phyloP scores from a whole-genome alignment of 768 basidiomycete genomes.

The Tephrocybe sp. region DNA sequence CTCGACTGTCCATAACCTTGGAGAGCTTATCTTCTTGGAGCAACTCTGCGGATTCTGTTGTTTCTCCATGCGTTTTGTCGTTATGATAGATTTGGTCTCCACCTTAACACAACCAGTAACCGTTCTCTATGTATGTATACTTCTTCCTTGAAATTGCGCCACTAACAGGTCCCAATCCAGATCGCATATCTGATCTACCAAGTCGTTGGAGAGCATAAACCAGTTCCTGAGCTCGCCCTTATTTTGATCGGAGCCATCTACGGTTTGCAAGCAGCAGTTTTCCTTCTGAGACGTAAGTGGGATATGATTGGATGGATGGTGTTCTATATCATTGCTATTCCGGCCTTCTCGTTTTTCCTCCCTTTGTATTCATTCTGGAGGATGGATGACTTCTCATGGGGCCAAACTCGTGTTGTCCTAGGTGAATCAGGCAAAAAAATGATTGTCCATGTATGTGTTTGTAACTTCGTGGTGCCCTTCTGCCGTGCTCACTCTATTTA shows the following conservation, averaged over 20 bases:
- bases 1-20: constrained; percentile 96
- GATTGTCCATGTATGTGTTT: constrained; percentile 78
- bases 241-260: constrained; percentile 95
- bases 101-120: constrained; percentile 85
- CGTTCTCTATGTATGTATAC: constrained; percentile 77
- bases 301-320: constrained; percentile 99
- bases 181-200: constrained; percentile 87
- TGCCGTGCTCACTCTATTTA: constrained; percentile 27
- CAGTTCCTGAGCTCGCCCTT: constrained; percentile 79
- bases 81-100: constrained; percentile 94
- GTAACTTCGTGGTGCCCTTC: neutral
- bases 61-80: constrained; percentile 98
- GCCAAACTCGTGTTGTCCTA: constrained; percentile 87
- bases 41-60: constrained; percentile 96
- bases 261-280: constrained; percentile 90
- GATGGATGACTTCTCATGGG: constrained; percentile 99
- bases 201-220: constrained; percentile 62
- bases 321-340: constrained; percentile 95
- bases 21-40: constrained; percentile 89
- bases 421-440: constrained; percentile 96
- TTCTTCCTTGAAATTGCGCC: constrained; percentile 8
- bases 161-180: constrained; percentile 38
- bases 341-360: constrained; percentile 89
- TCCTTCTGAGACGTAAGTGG: constrained; percentile 92
- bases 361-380: constrained; percentile 96